Evolutionary conservation across 148 eudicot species (phyloP), one percentile per base, ranked within the genome.

Genomic region (Amaranthus cruentus): DNA sequence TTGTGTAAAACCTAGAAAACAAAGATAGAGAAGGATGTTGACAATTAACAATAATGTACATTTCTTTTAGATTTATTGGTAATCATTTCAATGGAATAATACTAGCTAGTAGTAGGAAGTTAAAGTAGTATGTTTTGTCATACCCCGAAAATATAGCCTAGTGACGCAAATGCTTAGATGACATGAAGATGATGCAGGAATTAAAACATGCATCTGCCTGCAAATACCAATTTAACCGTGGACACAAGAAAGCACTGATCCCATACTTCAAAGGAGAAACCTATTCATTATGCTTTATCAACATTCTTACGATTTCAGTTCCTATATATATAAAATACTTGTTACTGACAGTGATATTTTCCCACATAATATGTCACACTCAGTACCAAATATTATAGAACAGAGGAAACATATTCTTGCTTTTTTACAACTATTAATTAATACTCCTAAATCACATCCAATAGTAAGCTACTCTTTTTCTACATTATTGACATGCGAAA

Each of bases 1-100:
- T 28, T 28, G 38, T 28, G 38, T 28, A 28, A 28, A 28, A 28
- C 38, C 38, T 28, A 28, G 38, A 28, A 47, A 51, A 54, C 15
- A 38, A 69, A 28, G 38, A 66, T 9, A 51, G 46, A 10, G 21
- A 48, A 4, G 52, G 82, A 80, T 80, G 79, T 80, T 68, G 68
- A 75, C 79, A 50, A 80, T 80, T 80, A 80, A 80, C 82, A 71
- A 75, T 52, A 57, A 57, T 80, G 79, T 80, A 6, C 49, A 65
- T 8, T 9, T 71, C 47, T 60, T 60, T 11, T 80, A 75, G 79
- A 80, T 80, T 6, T 61, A 42, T 71, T 60, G 43, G 57, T 70
- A 70, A 18, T 74, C 57, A 75, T 43, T 18, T 64, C 78, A 69
- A 28, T 28, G 38, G 38, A 28, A 2, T 28, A 28, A 28, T 28